Conservation (phyloP, 176 grass and related monocot species). For the Panicum miliaceum region DNA sequence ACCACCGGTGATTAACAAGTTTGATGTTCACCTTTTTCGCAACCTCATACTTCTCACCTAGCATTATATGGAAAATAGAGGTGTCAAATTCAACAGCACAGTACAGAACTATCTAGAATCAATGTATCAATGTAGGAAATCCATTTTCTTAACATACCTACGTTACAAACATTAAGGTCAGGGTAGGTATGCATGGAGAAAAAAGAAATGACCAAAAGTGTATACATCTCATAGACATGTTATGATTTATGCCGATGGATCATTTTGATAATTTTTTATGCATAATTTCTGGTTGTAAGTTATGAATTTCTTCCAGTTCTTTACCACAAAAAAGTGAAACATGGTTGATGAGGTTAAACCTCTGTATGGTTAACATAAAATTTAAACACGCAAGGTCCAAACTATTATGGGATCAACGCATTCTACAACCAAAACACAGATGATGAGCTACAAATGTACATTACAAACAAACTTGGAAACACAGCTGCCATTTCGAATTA, state of each 20-base stretch:
- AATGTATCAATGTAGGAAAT: background rate
- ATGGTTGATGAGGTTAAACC: background rate
- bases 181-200: background rate
- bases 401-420: background rate
- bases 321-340: background rate
- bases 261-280: background rate
- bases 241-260: background rate
- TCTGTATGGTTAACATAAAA: conserved; percentile 19
- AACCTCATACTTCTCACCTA: conserved; percentile 88
- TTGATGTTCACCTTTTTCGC: conserved; percentile 80
- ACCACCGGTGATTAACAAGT: conserved; percentile 81
- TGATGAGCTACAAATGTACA: background rate
- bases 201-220: background rate
- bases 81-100: conserved; percentile 11
- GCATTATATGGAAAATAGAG: conserved; percentile 35
- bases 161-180: too few species aligned
- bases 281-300: background rate
- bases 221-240: conserved; percentile 7
- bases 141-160: too few species aligned
- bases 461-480: background rate
- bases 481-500: background rate
- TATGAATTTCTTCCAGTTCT: background rate
- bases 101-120: conserved; percentile 21
- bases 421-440: conserved; percentile 27
- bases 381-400: background rate